phyloP scores from a whole-genome alignment of 2,329 filamentous ascomycete genomes.

The Lomentospora prolificans region DNA sequence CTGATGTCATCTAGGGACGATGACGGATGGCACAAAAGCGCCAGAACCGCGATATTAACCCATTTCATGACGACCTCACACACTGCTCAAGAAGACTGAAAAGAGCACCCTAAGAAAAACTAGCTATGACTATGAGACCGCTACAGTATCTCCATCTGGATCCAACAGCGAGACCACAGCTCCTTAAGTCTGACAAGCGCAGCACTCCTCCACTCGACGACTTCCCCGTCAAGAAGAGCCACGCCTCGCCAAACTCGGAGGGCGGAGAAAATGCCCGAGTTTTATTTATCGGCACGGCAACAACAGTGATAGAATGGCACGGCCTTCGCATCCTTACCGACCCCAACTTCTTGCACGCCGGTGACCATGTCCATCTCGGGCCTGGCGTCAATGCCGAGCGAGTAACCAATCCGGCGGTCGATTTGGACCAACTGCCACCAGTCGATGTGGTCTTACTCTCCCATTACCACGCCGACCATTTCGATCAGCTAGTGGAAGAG shows the following conservation, averaged over 20 bases:
- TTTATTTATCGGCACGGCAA: slow-evolving; percentile 47
- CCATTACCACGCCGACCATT: slow-evolving; percentile 51
- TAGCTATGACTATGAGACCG: neutral
- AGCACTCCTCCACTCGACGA: neutral
- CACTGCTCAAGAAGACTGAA: neutral
- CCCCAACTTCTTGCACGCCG: slow-evolving; percentile 56
- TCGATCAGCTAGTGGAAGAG: slow-evolving; percentile 28
- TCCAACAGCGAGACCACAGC: neutral
- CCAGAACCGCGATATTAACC: no score
- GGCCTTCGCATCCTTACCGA: slow-evolving; percentile 45
- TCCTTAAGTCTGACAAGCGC: neutral
- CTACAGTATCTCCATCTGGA: neutral
- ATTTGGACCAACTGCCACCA: slow-evolving; percentile 47
- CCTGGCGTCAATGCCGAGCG: slow-evolving; percentile 48
- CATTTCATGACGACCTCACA: no score
- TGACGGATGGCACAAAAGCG: no score
- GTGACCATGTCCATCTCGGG: slow-evolving; percentile 57
- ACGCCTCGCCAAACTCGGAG: neutral
- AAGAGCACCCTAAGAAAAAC: neutral
- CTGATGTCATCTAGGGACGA: no score
- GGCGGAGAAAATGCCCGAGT: slow-evolving; percentile 28
- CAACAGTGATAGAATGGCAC: slow-evolving; percentile 44
- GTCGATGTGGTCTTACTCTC: slow-evolving; percentile 51
- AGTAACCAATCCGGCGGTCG: slow-evolving; percentile 48
- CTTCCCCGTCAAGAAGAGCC: neutral